A percentile compares a stretch with the other conserved stretches of the same genome.
These are phyloP conservation scores for Psidium guajava DNA, from an alignment of 345 rosid species.

Conservation along the genomic window DNA sequence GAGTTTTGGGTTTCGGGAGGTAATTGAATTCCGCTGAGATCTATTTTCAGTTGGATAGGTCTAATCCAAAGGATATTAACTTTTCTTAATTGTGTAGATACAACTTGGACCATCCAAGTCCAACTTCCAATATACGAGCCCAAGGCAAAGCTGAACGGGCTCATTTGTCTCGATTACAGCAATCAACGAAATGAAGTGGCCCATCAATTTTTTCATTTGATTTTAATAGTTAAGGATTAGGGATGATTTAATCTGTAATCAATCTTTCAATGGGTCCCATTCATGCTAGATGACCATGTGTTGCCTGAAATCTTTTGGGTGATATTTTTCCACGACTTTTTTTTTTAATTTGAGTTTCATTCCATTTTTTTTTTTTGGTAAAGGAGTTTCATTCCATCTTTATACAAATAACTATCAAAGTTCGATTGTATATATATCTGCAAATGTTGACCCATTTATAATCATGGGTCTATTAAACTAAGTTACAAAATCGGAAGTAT, in stretches of 20 bases:
- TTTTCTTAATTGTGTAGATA: background rate
- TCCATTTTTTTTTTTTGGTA: no score
- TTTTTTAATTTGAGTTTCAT: background rate
- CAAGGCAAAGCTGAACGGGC: background rate
- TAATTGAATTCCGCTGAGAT: no score
- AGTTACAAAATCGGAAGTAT: background rate
- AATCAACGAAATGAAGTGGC: background rate
- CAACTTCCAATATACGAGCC: background rate
- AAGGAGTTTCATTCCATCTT: background rate
- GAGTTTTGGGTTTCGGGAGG: no score
- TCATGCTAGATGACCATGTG: background rate
- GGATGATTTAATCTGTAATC: background rate
- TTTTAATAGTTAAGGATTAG: background rate
- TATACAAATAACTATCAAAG: background rate
- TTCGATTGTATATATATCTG: background rate
- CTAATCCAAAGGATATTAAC: background rate
- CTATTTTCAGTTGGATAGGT: background rate
- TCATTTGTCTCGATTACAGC: background rate
- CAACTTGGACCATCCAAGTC: background rate
- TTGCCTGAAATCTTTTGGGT: background rate
- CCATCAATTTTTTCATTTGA: background rate
- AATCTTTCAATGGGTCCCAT: background rate
- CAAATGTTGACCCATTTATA: background rate
- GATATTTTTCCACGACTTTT: background rate
- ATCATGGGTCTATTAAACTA: background rate